Evolutionary conservation across 2,329 filamentous ascomycete species (phyloP).

Genomic region (Sarocladiaceae sp.): DNA sequence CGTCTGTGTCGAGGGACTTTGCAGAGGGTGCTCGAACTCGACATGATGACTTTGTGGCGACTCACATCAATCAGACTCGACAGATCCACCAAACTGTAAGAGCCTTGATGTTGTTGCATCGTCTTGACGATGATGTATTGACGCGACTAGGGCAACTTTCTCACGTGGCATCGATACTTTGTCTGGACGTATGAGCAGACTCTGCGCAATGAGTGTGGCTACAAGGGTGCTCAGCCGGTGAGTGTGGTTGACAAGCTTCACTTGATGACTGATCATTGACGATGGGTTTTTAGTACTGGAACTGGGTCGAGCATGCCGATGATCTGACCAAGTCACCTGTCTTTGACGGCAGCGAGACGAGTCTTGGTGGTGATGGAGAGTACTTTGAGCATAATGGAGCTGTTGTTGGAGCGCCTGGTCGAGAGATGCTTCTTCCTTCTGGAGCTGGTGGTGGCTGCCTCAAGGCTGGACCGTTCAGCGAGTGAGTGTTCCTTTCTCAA

Average conservation of each 20-base stretch:
- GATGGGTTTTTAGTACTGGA: conserved; percentile 36
- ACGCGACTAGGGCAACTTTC: conserved; percentile 21
- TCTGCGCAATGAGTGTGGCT: conserved; percentile 36
- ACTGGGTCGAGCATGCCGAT: conserved; percentile 34
- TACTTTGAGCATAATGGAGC: conserved; percentile 10
- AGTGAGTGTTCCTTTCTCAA: conserved; percentile 25
- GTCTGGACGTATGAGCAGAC: conserved; percentile 32
- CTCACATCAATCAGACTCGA: conserved; percentile 25
- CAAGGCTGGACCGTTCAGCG: conserved; percentile 43
- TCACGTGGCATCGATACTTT: conserved; percentile 40
- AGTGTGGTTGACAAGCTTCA: background rate
- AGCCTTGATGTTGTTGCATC: too few relatives aligned
- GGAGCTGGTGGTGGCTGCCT: conserved; percentile 55
- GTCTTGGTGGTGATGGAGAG: conserved; percentile 33
- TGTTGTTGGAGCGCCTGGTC: background rate
- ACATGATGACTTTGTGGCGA: conserved; percentile 28
- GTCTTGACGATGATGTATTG: too few relatives aligned
- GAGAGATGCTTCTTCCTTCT: conserved; percentile 27
- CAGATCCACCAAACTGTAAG: conserved; percentile 21
- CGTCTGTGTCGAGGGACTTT: conserved; percentile 16
- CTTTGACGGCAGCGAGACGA: conserved; percentile 50
- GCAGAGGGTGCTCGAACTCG: conserved; percentile 22
- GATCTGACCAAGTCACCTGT: conserved; percentile 45
- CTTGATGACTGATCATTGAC: background rate
- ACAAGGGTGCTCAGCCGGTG: conserved; percentile 29